Conservation (phyloP, 1,139 yeast genomes). For the Pichia inconspicua region DNA sequence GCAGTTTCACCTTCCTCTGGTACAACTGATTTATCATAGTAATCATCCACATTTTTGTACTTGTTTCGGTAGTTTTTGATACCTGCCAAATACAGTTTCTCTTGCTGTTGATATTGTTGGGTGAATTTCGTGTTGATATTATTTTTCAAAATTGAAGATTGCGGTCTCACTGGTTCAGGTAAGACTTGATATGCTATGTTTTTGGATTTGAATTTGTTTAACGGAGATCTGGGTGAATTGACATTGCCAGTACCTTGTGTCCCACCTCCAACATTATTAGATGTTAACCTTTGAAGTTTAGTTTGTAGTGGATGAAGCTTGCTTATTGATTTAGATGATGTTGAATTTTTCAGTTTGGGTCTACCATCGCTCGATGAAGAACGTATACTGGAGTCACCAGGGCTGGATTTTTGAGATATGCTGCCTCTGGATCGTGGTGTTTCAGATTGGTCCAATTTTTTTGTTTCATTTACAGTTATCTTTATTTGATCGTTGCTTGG, state of each 20-base stretch:
- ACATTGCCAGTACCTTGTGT: background rate
- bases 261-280: background rate
- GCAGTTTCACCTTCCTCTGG: constrained; percentile 31
- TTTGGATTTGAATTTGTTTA: constrained; percentile 5
- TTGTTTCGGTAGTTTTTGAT: constrained; percentile 25
- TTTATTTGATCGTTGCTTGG: background rate
- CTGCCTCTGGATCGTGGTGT: background rate
- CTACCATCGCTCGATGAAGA: background rate
- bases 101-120: constrained; percentile 46
- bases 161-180: constrained; percentile 22
- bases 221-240: constrained; percentile 10
- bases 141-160: constrained; percentile 24
- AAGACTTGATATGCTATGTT: constrained; percentile 7
- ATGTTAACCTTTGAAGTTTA: constrained; percentile 6
- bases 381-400: background rate
- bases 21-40: constrained; percentile 38
- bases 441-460: background rate
- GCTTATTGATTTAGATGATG: background rate
- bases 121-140: constrained; percentile 28
- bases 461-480: background rate
- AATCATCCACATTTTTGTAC: constrained; percentile 36
- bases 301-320: constrained; percentile 9
- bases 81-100: constrained; percentile 39
- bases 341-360: background rate
- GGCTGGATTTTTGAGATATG: background rate